Evolutionary conservation across 2,329 filamentous ascomycete genomes (phyloP).

Genomic region (Westerdykella aurantiaca): DNA sequence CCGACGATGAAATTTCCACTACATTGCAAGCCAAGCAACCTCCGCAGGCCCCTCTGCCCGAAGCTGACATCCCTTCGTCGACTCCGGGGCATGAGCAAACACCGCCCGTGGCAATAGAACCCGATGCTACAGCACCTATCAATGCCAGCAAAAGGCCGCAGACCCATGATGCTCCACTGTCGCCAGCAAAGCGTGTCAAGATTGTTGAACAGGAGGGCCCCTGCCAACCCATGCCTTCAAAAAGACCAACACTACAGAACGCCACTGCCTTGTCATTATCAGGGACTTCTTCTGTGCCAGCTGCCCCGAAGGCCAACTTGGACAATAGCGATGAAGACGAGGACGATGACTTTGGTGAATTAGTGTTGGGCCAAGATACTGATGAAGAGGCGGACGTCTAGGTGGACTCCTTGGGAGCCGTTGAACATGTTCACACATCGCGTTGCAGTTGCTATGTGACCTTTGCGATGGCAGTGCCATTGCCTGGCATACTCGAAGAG

Average conservation of each 20-base stretch:
- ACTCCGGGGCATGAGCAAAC: background rate
- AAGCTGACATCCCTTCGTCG: background rate
- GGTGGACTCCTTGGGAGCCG: background rate
- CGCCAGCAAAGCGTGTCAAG: slow-evolving; percentile 27
- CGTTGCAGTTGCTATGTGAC: too few relatives aligned
- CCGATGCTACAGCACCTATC: background rate
- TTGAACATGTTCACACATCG: too few relatives aligned
- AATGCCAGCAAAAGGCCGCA: slow-evolving; percentile 19
- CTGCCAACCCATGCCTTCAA: slow-evolving; percentile 2
- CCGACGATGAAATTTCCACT: background rate
- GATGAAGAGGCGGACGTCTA: slow-evolving; percentile 29
- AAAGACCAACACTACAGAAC: slow-evolving; percentile 1
- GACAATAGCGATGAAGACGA: slow-evolving; percentile 11
- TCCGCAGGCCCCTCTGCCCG: background rate
- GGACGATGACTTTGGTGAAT: slow-evolving; percentile 27
- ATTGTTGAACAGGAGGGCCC: slow-evolving; percentile 3
- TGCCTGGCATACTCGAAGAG: too few relatives aligned
- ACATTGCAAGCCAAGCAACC: background rate
- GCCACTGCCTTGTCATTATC: slow-evolving; percentile 3
- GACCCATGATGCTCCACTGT: slow-evolving; percentile 13
- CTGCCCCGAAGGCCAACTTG: background rate
- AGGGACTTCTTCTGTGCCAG: slow-evolving; percentile 7
- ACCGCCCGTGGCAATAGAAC: background rate
- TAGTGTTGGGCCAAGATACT: slow-evolving; percentile 33
- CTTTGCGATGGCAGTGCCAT: too few relatives aligned